A percentile compares a stretch with the other conserved stretches of the same genome.
Evolutionary conservation across 129 eudicot genomes (phyloP).

Genomic region (Flaveria linearis): DNA sequence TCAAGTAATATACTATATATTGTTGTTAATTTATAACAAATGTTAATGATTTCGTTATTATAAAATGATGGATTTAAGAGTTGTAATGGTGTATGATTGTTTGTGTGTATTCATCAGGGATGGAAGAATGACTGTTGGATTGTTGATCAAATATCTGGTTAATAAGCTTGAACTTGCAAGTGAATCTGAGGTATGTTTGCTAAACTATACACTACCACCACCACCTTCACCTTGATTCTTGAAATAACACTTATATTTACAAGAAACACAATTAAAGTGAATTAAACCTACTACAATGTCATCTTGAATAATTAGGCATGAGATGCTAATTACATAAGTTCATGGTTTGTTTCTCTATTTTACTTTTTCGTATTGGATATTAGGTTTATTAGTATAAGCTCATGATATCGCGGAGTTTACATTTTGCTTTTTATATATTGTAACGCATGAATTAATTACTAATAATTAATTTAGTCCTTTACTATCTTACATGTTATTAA

Average conservation of each 20-base stretch:
- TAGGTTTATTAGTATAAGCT: no score
- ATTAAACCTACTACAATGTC: not conserved
- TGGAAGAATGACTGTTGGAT: slow-evolving; percentile 78
- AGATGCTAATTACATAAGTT: not conserved
- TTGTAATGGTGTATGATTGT: not conserved
- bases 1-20: slow-evolving; percentile 45
- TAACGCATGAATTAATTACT: no score
- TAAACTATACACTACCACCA: not conserved
- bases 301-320: not conserved
- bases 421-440: no score
- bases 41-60: slow-evolving; percentile 6
- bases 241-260: not conserved
- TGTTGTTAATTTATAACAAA: not conserved
- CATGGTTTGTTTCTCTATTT: not conserved
- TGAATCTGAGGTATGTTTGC: slow-evolving; percentile 78
- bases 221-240: not conserved
- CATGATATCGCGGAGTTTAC: no score
- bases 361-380: not conserved
- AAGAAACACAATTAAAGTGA: not conserved
- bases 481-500: no score
- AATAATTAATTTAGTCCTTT: no score
- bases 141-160: slow-evolving; percentile 77
- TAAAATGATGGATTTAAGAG: no score
- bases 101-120: slow-evolving; percentile 45
- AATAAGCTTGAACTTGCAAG: slow-evolving; percentile 75